Evolutionary conservation across 352 stramenopile species (phyloP).

Genomic region (Detonula confervacea): DNA sequence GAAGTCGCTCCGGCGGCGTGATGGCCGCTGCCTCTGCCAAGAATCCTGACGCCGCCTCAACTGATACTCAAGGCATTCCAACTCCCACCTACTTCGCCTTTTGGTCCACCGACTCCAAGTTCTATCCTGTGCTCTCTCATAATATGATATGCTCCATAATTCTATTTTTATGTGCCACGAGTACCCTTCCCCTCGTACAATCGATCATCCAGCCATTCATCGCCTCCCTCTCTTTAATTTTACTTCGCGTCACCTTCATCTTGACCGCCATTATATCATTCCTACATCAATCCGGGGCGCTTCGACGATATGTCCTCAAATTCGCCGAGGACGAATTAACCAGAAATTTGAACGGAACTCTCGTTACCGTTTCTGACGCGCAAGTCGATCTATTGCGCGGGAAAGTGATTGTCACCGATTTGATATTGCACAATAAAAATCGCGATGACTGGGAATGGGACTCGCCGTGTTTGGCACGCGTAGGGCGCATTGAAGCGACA

Average conservation of each 20-base stretch:
- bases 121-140: conserved; percentile 46
- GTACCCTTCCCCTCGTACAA: conserved; percentile 31
- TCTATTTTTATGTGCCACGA: conserved; percentile 38
- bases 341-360: conserved; percentile 68
- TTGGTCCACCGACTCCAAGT: conserved; percentile 42
- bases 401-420: conserved; percentile 61
- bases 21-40: not conserved
- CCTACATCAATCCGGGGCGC: conserved; percentile 44
- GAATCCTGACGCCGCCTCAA: not conserved
- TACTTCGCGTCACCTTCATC: conserved; percentile 48
- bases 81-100: conserved; percentile 53
- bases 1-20: not conserved
- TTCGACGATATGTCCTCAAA: conserved; percentile 50
- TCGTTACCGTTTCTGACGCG: conserved; percentile 71
- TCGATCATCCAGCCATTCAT: conserved; percentile 36
- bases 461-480: conserved; percentile 70
- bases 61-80: not conserved
- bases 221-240: conserved; percentile 28
- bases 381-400: conserved; percentile 71
- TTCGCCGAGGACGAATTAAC: conserved; percentile 61
- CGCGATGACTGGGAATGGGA: conserved; percentile 78
- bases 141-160: conserved; percentile 31
- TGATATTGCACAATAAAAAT: conserved; percentile 75
- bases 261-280: conserved; percentile 44
- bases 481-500: conserved; percentile 68